Conservation (phyloP, 495 filamentous ascomycete genomes). For the Lepraria neglecta region DNA sequence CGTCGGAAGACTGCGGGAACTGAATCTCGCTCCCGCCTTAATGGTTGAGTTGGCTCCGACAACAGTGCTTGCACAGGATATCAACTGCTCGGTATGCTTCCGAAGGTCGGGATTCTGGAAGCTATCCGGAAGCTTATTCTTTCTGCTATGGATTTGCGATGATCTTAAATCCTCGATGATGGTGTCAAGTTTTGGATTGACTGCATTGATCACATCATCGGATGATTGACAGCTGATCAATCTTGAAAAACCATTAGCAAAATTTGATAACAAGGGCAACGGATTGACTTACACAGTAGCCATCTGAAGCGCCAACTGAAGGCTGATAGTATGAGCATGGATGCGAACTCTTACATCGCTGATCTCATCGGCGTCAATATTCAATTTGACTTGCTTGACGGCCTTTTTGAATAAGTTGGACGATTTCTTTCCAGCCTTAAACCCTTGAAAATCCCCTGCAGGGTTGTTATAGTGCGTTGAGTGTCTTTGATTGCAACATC, state of each 20-base stretch:
- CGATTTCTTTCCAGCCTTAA: not conserved
- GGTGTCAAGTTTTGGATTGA: not conserved
- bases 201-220: not conserved
- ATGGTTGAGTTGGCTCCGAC: not conserved
- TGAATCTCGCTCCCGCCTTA: not conserved
- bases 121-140: not conserved
- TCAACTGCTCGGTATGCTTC: not conserved
- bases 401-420: not conserved
- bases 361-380: not conserved
- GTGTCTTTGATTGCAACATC: not conserved
- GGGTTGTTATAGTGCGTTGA: not conserved
- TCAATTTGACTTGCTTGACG: slow-evolving; percentile 3
- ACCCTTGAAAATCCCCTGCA: not conserved
- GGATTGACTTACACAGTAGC: not conserved
- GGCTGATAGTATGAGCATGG: not conserved
- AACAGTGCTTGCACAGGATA: not conserved
- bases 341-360: not conserved
- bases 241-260: not conserved
- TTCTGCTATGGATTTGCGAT: not conserved
- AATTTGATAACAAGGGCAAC: too few species aligned
- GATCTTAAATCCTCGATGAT: not conserved
- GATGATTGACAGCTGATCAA: not conserved
- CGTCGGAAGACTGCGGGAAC: not conserved
- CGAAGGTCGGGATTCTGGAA: not conserved
- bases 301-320: not conserved